Percentiles rank a stretch among this genome's conserved stretches.
Evolutionary conservation across 441 rosid species (phyloP).

Genomic region (Populus hybrid): DNA sequence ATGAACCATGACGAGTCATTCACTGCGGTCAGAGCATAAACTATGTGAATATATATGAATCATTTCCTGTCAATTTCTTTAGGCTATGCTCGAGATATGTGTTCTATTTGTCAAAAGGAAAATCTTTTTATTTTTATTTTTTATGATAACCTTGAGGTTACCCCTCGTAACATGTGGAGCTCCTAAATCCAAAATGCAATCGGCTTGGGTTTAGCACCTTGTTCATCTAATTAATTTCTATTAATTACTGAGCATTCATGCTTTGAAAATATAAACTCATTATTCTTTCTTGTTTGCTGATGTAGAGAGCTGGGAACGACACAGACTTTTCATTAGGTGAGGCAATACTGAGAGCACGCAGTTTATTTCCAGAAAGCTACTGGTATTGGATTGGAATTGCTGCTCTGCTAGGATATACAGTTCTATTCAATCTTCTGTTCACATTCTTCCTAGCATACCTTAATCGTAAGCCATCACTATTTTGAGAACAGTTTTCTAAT

Average conservation of each 20-base stretch:
- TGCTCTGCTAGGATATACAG: constrained; percentile 84
- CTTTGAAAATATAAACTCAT: neutral
- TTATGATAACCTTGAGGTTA: neutral
- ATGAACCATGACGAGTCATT: neutral
- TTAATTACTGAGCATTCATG: neutral
- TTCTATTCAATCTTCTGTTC: constrained; percentile 68
- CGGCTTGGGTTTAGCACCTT: neutral
- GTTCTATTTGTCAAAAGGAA: neutral
- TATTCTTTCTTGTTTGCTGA: constrained; percentile 14
- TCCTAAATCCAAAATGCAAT: neutral
- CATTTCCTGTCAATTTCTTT: neutral
- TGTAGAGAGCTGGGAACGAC: constrained; percentile 57
- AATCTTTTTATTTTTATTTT: too few relatives aligned
- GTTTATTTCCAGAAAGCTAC: constrained; percentile 76
- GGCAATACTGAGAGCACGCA: constrained; percentile 60
- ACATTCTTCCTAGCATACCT: constrained; percentile 72
- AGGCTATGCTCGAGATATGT: neutral
- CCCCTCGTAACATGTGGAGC: neutral
- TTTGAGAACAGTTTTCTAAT: constrained; percentile 8
- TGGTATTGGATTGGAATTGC: constrained; percentile 98
- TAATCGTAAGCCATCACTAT: constrained; percentile 60
- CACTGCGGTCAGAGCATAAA: neutral
- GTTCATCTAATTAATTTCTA: neutral
- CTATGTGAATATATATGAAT: neutral
- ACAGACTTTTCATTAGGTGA: constrained; percentile 55